Conservation (phyloP, 306 rosid genomes). For the Trifolium pratense region DNA sequence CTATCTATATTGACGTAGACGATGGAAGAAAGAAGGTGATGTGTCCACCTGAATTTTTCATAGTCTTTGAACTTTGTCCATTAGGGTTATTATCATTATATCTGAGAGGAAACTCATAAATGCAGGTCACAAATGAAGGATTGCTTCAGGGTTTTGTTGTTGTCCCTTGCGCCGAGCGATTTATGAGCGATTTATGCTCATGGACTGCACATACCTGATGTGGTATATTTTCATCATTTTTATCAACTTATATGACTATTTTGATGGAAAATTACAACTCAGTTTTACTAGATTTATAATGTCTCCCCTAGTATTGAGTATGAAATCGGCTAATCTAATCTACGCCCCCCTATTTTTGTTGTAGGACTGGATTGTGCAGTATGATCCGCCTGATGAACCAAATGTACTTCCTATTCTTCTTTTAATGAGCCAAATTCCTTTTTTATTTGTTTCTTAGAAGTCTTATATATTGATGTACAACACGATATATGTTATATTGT, state of each 20-base stretch:
- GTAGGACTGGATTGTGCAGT: conserved; percentile 99
- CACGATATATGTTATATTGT: conserved; percentile 21
- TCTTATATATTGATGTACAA: conserved; percentile 14
- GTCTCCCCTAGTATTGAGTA: neutral
- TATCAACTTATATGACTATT: conserved; percentile 6
- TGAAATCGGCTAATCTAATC: conserved; percentile 24
- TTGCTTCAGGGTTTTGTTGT: conserved; percentile 91
- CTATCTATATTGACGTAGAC: conserved; percentile 82
- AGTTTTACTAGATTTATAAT: conserved; percentile 1
- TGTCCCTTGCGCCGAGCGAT: conserved; percentile 84
- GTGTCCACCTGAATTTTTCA: conserved; percentile 4
- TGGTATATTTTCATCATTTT: conserved; percentile 53
- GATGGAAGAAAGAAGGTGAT: conserved; percentile 85
- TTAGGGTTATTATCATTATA: conserved; percentile 17
- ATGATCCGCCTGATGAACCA: conserved; percentile 98
- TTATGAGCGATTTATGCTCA: too few relatives aligned
- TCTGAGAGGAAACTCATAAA: conserved; percentile 31
- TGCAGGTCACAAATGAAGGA: conserved; percentile 95
- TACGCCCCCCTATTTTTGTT: conserved; percentile 30
- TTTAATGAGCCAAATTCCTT: neutral
- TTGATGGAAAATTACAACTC: conserved; percentile 1
- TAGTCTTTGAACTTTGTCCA: conserved; percentile 20
- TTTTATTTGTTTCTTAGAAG: conserved; percentile 21
- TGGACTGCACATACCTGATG: conserved; percentile 89
- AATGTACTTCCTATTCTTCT: conserved; percentile 58